Evolutionary conservation across 2,329 filamentous ascomycete species (phyloP), one percentile per base, ranked within the genome.

Genomic region (Catunica adiposa): DNA sequence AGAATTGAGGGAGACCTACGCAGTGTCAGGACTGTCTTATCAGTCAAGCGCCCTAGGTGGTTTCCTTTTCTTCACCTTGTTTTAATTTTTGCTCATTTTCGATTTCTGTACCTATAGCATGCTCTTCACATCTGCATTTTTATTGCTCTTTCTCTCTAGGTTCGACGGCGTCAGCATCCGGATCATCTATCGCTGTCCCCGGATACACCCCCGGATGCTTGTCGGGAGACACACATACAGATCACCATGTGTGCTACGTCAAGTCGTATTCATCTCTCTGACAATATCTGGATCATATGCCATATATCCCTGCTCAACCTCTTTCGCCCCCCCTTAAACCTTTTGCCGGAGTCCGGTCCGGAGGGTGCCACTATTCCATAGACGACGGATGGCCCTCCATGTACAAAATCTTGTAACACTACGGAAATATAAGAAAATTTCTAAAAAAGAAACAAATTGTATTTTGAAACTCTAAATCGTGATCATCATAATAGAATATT

Each of bases 351-450:
- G 38, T 26, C 47, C 46, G 23, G 34, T 26, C 38, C 31, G 50
- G 50, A 37, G 50, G 44, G 50, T 22, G 50, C 38, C 48, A 22
- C 22, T 48, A 20, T 14, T 52, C 22, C 22, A 40, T 52, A 25
- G 31, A 52, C 50, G 31, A 25, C 50, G 9, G 14, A 38, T 17
- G 50, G 52, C 56, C 62, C 64, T 65, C n/a, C 63, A 68, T 69
- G 66, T 69, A 68, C 64, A 69, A 68, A 61, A 65, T 37, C 40
- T 53, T 60, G 59, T 60, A 60, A 60, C 57, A 60, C 48, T 60
- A 60, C 57, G 58, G 54, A 56, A 60, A 56, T 51, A 60, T 52
- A 56, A 38, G 48, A 58, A 55, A 54, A 56, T 57, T 53, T 52
- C 50, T 42, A 48, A 52, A 14, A n/a, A 40, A 52, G 9, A 37